Evolutionary conservation across 495 filamentous ascomycete genomes (phyloP), one percentile per base, ranked within the genome.

Genomic region (Xylaria bambusicola): DNA sequence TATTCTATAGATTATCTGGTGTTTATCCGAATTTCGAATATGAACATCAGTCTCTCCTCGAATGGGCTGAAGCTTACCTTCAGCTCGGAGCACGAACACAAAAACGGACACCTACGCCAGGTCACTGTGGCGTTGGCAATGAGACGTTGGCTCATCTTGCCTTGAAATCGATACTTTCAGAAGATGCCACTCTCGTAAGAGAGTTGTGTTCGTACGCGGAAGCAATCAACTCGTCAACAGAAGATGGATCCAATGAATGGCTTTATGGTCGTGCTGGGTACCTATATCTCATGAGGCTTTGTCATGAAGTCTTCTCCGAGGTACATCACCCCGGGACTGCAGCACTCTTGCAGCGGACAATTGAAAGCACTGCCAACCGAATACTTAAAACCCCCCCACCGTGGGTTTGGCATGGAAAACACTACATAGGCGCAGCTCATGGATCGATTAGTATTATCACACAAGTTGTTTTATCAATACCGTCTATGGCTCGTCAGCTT

Each of bases 401-500:
- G 3, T 87, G 86, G 86, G 75, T 64, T 47, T 87, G 81, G 83
- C 79, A 82, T 49, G 77, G 75, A n/a, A 81, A 78, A 31, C 70
- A 76, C 1, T 87, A 85, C 64, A 61, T 86, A 4, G 86, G 86
- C 35, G 82, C 86, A 3, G 82, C 77, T 2, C 85, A 88, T 60
- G 86, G 86, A 7, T 72, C 76, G 4, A 76, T 87, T 36, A 83
- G 86, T 1, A 87, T 87, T 67, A 69, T 88, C 51, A 81, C 79
- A 5, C 86, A 88, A 64, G 66, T 87, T n/a, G 76, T 86, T 0
- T 73, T 88, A 6, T 80, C 83, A 0, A 63, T 60, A 3, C 73
- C 73, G 0, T 40, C 58, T 38, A 48, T 65, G 12, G 72, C 73
- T 1, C 44, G 62, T 1, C 66, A 69, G 56, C 60, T 87, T 2